phyloP scores from a whole-genome alignment of 306 rosid species.

The Trichosanthes truncata region DNA sequence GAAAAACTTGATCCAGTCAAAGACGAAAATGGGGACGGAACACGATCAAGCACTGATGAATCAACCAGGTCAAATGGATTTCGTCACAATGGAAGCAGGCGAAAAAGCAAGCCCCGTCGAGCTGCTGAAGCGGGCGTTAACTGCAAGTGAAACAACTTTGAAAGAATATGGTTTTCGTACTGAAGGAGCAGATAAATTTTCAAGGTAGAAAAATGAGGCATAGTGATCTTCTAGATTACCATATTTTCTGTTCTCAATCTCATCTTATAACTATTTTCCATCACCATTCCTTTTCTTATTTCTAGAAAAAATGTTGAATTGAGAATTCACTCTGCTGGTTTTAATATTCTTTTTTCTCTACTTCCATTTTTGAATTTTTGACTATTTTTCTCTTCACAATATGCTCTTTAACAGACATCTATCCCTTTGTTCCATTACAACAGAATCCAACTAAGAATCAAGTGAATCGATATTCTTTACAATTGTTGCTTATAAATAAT shows the following conservation, averaged over 20 bases:
- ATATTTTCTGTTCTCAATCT: constrained; percentile 27
- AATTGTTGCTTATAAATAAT: background rate
- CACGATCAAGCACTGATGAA: constrained; percentile 26
- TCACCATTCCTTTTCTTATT: constrained; percentile 8
- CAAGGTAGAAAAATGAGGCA: constrained; percentile 8
- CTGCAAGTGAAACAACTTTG: constrained; percentile 37
- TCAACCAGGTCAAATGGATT: constrained; percentile 43
- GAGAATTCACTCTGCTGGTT: background rate
- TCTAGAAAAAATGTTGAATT: background rate
- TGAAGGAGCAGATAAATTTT: constrained; percentile 6
- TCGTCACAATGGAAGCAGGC: constrained; percentile 75
- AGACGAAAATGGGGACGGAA: constrained; percentile 31
- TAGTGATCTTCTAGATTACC: constrained; percentile 25
- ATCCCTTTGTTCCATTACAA: background rate
- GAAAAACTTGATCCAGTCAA: constrained; percentile 31
- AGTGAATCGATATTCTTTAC: background rate
- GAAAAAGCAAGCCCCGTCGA: constrained; percentile 77
- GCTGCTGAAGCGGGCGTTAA: constrained; percentile 92
- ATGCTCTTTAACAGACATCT: background rate
- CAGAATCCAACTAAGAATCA: background rate
- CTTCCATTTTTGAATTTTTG: background rate
- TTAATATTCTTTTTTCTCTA: background rate
- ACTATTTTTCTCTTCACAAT: background rate
- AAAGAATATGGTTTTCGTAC: constrained; percentile 3
- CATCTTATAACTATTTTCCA: constrained; percentile 25